Conservation (phyloP, 768 basidiomycete species). For the Xerocomellus dryophilus region DNA sequence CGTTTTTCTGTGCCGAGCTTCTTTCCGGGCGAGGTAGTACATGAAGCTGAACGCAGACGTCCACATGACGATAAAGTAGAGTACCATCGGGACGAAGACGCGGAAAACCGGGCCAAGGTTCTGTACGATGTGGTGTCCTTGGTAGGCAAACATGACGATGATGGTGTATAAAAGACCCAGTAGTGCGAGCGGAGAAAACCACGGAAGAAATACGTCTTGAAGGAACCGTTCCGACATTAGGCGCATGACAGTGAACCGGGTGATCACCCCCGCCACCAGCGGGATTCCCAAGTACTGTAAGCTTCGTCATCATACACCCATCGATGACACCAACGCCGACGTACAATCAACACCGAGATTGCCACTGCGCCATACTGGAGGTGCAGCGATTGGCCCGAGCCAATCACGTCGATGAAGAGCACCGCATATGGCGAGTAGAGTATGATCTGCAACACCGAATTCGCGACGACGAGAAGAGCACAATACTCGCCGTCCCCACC, state of each 20-base stretch:
- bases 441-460: constrained; percentile 74
- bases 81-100: constrained; percentile 73
- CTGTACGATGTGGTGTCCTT: constrained; percentile 65
- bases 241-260: constrained; percentile 53
- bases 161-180: constrained; percentile 81
- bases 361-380: constrained; percentile 59
- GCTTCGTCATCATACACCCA: neutral
- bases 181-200: constrained; percentile 66
- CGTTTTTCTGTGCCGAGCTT: constrained; percentile 14
- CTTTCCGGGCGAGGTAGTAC: constrained; percentile 43
- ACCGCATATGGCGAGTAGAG: constrained; percentile 67
- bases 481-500: constrained; percentile 68
- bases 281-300: constrained; percentile 80
- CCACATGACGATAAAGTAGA: constrained; percentile 83
- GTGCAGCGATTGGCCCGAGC: constrained; percentile 39
- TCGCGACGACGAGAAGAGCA: constrained; percentile 76
- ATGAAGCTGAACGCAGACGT: constrained; percentile 54
- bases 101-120: constrained; percentile 78
- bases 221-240: constrained; percentile 48
- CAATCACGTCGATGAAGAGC: constrained; percentile 71
- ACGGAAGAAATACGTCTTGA: constrained; percentile 57
- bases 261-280: constrained; percentile 65
- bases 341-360: constrained; percentile 67
- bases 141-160: constrained; percentile 70
- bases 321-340: constrained; percentile 26